A percentile compares a stretch with the other conserved stretches of the same genome.
Evolutionary conservation across 768 basidiomycete species (phyloP).

Genomic region (Daedaleopsis sinensis): DNA sequence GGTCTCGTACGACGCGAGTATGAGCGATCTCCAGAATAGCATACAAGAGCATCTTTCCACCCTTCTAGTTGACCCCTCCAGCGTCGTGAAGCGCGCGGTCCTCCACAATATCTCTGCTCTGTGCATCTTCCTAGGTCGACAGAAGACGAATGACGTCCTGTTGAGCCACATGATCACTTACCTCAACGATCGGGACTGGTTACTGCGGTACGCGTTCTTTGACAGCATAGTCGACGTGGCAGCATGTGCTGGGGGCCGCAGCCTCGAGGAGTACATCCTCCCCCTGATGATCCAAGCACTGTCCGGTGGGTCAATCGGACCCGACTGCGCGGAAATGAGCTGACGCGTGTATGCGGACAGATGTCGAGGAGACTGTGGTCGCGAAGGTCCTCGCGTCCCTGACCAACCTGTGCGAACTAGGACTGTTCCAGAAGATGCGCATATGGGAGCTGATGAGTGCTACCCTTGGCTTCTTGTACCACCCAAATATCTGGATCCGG

Average conservation of each 20-base stretch:
- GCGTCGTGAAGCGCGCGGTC: constrained; percentile 89
- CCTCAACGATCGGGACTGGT: constrained; percentile 91
- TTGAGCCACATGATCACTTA: constrained; percentile 87
- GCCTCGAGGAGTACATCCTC: constrained; percentile 95
- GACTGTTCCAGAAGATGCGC: constrained; percentile 91
- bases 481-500: constrained; percentile 95
- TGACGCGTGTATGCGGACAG: constrained; percentile 43
- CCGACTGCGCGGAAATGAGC: not conserved
- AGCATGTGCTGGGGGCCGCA: constrained; percentile 87
- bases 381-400: constrained; percentile 87
- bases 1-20: constrained; percentile 89
- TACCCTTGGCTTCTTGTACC: constrained; percentile 87
- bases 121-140: constrained; percentile 91
- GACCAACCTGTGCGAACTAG: constrained; percentile 87
- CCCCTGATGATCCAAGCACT: constrained; percentile 95
- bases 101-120: constrained; percentile 84
- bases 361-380: constrained; percentile 94
- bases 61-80: constrained; percentile 86
- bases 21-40: constrained; percentile 82
- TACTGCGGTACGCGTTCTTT: constrained; percentile 88
- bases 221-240: constrained; percentile 96
- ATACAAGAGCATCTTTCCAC: constrained; percentile 88
- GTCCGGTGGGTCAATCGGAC: constrained; percentile 58
- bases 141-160: constrained; percentile 93
- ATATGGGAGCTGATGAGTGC: constrained; percentile 96